These are phyloP conservation scores for Diddensiella transvaalensis DNA, from an alignment of 805 yeast species.

Conservation along the genomic window DNA sequence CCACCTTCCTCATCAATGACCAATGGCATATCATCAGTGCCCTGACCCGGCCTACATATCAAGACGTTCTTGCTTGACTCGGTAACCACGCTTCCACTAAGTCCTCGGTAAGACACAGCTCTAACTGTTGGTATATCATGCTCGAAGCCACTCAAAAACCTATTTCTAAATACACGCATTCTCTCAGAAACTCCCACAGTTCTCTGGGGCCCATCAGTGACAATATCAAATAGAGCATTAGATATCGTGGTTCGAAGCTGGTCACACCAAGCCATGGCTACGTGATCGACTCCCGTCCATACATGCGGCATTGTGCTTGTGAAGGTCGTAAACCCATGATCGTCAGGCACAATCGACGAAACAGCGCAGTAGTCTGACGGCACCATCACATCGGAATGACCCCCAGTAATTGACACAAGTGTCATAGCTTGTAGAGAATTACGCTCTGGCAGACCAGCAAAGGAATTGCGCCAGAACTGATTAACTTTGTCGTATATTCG, in stretches of 20 bases:
- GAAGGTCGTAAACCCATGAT: constrained; percentile 76
- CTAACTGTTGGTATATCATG: not conserved
- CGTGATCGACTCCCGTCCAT: constrained; percentile 90
- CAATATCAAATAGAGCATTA: constrained; percentile 52
- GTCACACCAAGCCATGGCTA: constrained; percentile 93
- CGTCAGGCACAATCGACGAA: constrained; percentile 60
- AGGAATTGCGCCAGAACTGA: constrained; percentile 71
- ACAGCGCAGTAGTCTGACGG: constrained; percentile 87
- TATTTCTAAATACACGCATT: constrained; percentile 51
- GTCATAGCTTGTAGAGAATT: constrained; percentile 54
- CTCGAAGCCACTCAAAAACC: constrained; percentile 36
- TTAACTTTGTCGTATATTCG: constrained; percentile 68
- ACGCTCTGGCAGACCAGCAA: constrained; percentile 36
- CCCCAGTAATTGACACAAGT: constrained; percentile 82
- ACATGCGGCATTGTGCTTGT: constrained; percentile 83
- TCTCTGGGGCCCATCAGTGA: constrained; percentile 23
- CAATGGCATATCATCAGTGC: not conserved
- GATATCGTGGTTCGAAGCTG: constrained; percentile 67
- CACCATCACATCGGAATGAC: constrained; percentile 63
- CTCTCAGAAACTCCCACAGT: constrained; percentile 49
- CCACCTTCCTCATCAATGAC: constrained; percentile 1
- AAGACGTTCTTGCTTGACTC: not conserved
- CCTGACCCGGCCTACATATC: not conserved
- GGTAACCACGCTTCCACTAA: not conserved
- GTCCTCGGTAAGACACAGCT: not conserved